Conservation (phyloP, 2,329 filamentous ascomycete species). For the Lecanoromycetidae sp. region DNA sequence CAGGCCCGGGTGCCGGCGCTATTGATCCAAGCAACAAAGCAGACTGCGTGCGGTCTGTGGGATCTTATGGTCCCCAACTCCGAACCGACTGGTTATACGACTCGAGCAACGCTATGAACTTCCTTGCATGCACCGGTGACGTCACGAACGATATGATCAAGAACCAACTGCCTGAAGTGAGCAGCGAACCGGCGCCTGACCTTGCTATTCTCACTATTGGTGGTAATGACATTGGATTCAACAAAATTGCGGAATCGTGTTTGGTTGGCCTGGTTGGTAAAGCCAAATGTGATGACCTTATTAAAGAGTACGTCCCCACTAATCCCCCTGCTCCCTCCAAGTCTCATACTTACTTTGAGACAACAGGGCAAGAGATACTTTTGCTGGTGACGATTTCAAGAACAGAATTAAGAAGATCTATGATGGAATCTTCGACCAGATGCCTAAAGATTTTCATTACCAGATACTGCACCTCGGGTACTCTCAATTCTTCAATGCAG, state of each 20-base stretch:
- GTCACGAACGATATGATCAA: background rate
- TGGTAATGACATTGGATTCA: slow-evolving; percentile 8
- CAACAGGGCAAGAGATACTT: background rate
- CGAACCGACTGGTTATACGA: background rate
- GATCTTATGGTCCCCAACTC: slow-evolving; percentile 2
- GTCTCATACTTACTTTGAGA: background rate
- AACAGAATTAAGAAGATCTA: background rate
- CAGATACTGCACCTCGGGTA: background rate
- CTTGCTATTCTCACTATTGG: slow-evolving; percentile 2
- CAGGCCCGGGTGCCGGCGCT: slow-evolving; percentile 4
- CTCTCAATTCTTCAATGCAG: background rate
- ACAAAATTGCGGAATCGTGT: background rate
- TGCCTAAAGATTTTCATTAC: slow-evolving; percentile 4
- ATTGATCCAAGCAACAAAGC: background rate
- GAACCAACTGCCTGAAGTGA: background rate
- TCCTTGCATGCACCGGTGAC: slow-evolving; percentile 5
- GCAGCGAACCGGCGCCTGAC: background rate
- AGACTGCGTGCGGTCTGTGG: background rate
- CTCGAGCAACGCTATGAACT: background rate
- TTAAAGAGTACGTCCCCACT: background rate
- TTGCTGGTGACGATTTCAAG: background rate
- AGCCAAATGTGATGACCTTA: background rate
- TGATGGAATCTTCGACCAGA: slow-evolving; percentile 4
- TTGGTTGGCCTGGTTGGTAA: background rate
- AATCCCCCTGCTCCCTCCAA: background rate